Conservation (phyloP, 2,329 filamentous ascomycete species). For the Phialemoniopsis sp. region DNA sequence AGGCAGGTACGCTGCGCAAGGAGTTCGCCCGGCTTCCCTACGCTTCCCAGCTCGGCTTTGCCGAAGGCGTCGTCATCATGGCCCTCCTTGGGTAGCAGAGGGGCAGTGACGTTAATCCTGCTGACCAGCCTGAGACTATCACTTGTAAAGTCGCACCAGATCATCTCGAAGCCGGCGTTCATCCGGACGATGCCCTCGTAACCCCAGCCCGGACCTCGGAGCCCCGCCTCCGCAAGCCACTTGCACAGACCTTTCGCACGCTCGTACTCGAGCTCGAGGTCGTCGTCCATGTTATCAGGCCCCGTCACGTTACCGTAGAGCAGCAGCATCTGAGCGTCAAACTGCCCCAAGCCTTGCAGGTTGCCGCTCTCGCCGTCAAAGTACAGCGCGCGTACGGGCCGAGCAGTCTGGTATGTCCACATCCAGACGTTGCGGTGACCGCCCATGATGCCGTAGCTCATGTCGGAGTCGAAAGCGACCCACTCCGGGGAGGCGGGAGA, state of each 20-base stretch:
- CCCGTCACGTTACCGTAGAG: constrained; percentile 41
- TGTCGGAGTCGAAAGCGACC: constrained; percentile 47
- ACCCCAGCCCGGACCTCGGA: constrained; percentile 41
- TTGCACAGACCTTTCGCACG: constrained; percentile 41
- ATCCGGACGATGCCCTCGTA: constrained; percentile 45
- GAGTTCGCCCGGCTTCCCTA: not conserved
- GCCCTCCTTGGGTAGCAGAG: constrained; percentile 21
- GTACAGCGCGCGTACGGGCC: constrained; percentile 36
- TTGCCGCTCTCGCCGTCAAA: constrained; percentile 47
- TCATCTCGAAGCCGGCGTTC: constrained; percentile 47
- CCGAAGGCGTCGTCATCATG: constrained; percentile 6
- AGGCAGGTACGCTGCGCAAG: no score
- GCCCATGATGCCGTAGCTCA: constrained; percentile 51
- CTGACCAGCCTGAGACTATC: constrained; percentile 35
- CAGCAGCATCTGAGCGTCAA: constrained; percentile 45
- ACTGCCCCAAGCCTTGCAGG: constrained; percentile 38
- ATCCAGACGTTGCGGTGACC: constrained; percentile 34
- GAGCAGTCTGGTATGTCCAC: constrained; percentile 43
- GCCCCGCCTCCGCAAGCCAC: constrained; percentile 32
- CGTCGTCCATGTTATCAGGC: constrained; percentile 19
- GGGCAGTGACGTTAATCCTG: constrained; percentile 40
- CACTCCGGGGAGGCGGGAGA: constrained; percentile 43
- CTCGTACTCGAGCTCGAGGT: constrained; percentile 38
- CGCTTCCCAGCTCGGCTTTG: no score
- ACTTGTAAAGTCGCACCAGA: constrained; percentile 46